These are phyloP conservation scores for Ascochyta koolunga DNA, from an alignment of 2,329 filamentous ascomycete genomes.

Conservation along the genomic window DNA sequence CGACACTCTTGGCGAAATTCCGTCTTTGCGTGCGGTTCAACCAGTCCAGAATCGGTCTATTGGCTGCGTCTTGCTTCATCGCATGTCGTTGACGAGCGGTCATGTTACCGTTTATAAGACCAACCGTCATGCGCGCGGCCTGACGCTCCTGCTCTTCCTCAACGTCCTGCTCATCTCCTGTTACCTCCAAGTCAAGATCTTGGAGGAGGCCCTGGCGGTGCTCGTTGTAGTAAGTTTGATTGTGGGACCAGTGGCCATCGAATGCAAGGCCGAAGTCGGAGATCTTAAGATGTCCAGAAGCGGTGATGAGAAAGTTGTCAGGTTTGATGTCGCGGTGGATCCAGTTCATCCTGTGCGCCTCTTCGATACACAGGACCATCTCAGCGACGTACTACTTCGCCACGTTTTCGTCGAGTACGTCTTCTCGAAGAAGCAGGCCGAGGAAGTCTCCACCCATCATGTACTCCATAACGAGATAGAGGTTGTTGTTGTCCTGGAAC, in stretches of 20 bases:
- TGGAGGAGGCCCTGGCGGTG: slow-evolving; percentile 79
- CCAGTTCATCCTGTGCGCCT: slow-evolving; percentile 84
- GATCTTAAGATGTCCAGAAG: slow-evolving; percentile 89
- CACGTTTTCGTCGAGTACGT: slow-evolving; percentile 77
- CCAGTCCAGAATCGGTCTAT: slow-evolving; percentile 48
- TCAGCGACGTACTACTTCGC: slow-evolving; percentile 90
- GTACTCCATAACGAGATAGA: slow-evolving; percentile 98
- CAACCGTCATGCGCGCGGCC: slow-evolving; percentile 59
- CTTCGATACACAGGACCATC: slow-evolving; percentile 94
- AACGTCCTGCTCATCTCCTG: slow-evolving; percentile 75
- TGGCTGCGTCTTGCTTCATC: slow-evolving; percentile 29
- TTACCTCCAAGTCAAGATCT: slow-evolving; percentile 74
- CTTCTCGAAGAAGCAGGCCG: slow-evolving; percentile 82
- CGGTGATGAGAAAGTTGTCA: slow-evolving; percentile 92
- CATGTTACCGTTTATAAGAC: slow-evolving; percentile 45
- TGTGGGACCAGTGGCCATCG: slow-evolving; percentile 93
- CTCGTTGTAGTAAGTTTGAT: slow-evolving; percentile 82
- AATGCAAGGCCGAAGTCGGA: slow-evolving; percentile 97
- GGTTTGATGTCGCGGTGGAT: slow-evolving; percentile 97
- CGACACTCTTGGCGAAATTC: slow-evolving; percentile 79
- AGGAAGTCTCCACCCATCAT: slow-evolving; percentile 97
- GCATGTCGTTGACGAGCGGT: slow-evolving; percentile 24
- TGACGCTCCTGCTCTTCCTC: slow-evolving; percentile 55
- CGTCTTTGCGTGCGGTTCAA: slow-evolving; percentile 62
- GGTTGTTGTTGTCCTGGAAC: slow-evolving; percentile 82